A percentile compares a stretch with the other conserved stretches of the same genome.
Conservation (phyloP, 2,329 filamentous ascomycete genomes). For the Penicillium sp. region DNA sequence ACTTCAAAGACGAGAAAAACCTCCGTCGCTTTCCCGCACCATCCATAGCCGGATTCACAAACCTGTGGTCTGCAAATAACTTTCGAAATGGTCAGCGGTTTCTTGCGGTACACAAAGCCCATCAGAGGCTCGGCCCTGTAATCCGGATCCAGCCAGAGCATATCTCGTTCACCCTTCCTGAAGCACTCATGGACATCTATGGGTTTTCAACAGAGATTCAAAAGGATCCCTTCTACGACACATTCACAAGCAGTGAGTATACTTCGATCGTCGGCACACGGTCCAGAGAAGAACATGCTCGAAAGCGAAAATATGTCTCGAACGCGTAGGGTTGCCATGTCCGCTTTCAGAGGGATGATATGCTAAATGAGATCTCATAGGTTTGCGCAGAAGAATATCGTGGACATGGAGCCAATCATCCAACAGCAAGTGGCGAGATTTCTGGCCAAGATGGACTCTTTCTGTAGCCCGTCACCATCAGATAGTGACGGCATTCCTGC, state of each 20-base stretch:
- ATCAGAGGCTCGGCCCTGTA: slow-evolving; percentile 1
- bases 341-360: not conserved
- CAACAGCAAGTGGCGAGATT: not conserved
- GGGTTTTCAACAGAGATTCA: not conserved
- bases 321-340: not conserved
- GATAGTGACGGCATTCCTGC: not conserved
- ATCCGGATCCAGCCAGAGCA: slow-evolving; percentile 1
- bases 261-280: not conserved
- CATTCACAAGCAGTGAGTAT: not conserved
- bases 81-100: not conserved
- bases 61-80: not conserved
- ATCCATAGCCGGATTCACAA: slow-evolving; percentile 1
- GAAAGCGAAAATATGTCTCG: not conserved
- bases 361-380: not conserved
- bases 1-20: slow-evolving; percentile 1
- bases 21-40: slow-evolving; percentile 3
- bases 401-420: not conserved
- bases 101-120: slow-evolving; percentile 1
- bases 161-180: slow-evolving; percentile 1
- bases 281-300: not conserved
- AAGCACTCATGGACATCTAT: slow-evolving; percentile 1
- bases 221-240: slow-evolving; percentile 3
- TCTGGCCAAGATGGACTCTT: not conserved
- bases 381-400: not conserved
- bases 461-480: not conserved